A percentile compares a stretch with the other conserved stretches of the same genome.
phyloP scores from a whole-genome alignment of 192 early-diverging fungal species.

The Backusella sp. region DNA sequence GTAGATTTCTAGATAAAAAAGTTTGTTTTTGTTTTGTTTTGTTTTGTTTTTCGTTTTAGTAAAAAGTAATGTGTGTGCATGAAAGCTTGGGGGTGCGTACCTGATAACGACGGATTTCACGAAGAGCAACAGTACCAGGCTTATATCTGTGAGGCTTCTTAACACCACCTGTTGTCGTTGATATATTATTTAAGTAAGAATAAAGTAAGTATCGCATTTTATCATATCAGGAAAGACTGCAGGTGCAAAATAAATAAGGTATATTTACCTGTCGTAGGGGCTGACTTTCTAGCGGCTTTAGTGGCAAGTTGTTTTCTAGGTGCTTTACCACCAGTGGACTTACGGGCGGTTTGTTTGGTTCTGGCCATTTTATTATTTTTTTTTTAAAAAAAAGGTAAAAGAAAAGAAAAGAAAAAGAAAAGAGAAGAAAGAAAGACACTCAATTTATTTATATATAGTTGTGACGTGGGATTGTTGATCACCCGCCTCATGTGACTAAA shows the following conservation, averaged over 20 bases:
- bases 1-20: slow-evolving; percentile 71
- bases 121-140: slow-evolving; percentile 89
- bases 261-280: slow-evolving; percentile 66
- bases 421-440: not conserved
- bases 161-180: slow-evolving; percentile 63
- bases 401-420: not conserved
- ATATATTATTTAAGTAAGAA: not conserved
- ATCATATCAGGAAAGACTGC: not conserved
- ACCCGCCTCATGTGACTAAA: slow-evolving; percentile 5
- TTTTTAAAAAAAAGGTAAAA: not conserved
- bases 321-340: slow-evolving; percentile 98
- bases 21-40: not conserved
- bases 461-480: slow-evolving; percentile 6
- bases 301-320: slow-evolving; percentile 96
- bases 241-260: not conserved
- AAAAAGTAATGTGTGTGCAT: slow-evolving; percentile 3
- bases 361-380: slow-evolving; percentile 44
- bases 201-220: slow-evolving; percentile 4
- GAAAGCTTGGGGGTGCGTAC: slow-evolving; percentile 1
- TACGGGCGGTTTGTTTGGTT: slow-evolving; percentile 95
- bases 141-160: slow-evolving; percentile 89
- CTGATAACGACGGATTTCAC: slow-evolving; percentile 93
- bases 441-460: not conserved
- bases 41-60: not conserved
- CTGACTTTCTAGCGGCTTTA: slow-evolving; percentile 96